Evolutionary conservation across 257 asterid genomes (phyloP).

Genomic region (Plantago ovata): DNA sequence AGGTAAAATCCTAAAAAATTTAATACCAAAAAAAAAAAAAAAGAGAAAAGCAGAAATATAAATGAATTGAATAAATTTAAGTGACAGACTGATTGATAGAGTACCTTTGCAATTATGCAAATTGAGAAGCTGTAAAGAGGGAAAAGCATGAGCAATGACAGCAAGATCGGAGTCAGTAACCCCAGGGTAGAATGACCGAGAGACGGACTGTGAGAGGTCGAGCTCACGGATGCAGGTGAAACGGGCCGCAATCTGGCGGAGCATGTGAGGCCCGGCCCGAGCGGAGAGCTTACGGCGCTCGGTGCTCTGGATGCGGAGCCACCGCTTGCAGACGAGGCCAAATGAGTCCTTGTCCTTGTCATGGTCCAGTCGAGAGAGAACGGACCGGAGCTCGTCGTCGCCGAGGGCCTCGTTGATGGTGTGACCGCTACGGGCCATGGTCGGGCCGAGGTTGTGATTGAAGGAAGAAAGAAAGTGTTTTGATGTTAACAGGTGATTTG

Average conservation of each 20-base stretch:
- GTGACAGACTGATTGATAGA: too few relatives aligned
- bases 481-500: too few relatives aligned
- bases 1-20: too few relatives aligned
- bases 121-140: constrained; percentile 48
- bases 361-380: constrained; percentile 42
- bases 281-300: constrained; percentile 66
- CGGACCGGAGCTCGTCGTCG: constrained; percentile 78
- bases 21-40: neutral
- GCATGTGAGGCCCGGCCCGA: constrained; percentile 98
- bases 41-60: neutral
- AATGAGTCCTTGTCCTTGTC: constrained; percentile 71
- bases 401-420: constrained; percentile 60
- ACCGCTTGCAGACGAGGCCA: constrained; percentile 89
- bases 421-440: too few relatives aligned
- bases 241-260: constrained; percentile 62
- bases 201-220: constrained; percentile 76
- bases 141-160: constrained; percentile 63
- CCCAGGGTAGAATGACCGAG: constrained; percentile 93
- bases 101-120: constrained; percentile 79
- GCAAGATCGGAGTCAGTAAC: constrained; percentile 84
- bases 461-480: too few relatives aligned
- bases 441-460: too few relatives aligned
- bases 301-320: constrained; percentile 87
- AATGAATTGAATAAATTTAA: neutral
- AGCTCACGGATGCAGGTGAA: constrained; percentile 69